Percentiles rank a stretch among this genome's conserved stretches.
Evolutionary conservation across 768 basidiomycete genomes (phyloP).

Genomic region (Auricularia sp.): DNA sequence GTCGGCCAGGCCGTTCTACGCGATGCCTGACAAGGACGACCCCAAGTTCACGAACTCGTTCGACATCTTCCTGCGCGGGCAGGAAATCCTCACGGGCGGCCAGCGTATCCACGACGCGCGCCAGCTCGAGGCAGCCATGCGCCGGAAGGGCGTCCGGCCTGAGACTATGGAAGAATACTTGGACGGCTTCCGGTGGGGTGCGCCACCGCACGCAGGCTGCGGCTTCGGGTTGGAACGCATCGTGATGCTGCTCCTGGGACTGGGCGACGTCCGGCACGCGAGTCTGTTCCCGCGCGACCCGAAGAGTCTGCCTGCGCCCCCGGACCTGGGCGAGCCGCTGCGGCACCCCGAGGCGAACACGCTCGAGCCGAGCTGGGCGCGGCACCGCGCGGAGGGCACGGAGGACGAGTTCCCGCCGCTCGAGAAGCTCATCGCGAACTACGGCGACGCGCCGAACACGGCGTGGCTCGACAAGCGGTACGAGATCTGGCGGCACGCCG

Average conservation of each 20-base stretch:
- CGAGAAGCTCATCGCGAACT: constrained; percentile 46
- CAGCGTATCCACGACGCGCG: constrained; percentile 40
- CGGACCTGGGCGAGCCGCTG: neutral
- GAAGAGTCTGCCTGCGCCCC: constrained; percentile 4
- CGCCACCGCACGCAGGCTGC: constrained; percentile 41
- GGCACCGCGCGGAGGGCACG: neutral
- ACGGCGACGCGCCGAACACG: constrained; percentile 59
- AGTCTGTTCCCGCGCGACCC: constrained; percentile 41
- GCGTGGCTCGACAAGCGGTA: constrained; percentile 54
- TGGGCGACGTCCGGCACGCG: constrained; percentile 35
- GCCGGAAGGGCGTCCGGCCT: constrained; percentile 27
- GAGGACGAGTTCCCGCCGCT: constrained; percentile 19
- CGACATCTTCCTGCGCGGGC: constrained; percentile 47
- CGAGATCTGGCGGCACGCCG: constrained; percentile 39
- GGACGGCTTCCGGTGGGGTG: constrained; percentile 39
- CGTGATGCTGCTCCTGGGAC: constrained; percentile 41
- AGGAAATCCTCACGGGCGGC: constrained; percentile 45
- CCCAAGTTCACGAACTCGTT: constrained; percentile 38
- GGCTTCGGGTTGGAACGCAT: constrained; percentile 40
- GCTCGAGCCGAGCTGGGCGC: neutral
- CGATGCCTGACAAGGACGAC: constrained; percentile 40
- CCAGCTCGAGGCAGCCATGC: constrained; percentile 32
- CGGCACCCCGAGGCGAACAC: constrained; percentile 1
- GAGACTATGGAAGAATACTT: constrained; percentile 35
- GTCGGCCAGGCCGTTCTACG: constrained; percentile 43